Percentiles rank a stretch among this genome's conserved stretches.
These are phyloP conservation scores for Luvunga scandens DNA, from an alignment of 345 rosid genomes.

Conservation along the genomic window DNA sequence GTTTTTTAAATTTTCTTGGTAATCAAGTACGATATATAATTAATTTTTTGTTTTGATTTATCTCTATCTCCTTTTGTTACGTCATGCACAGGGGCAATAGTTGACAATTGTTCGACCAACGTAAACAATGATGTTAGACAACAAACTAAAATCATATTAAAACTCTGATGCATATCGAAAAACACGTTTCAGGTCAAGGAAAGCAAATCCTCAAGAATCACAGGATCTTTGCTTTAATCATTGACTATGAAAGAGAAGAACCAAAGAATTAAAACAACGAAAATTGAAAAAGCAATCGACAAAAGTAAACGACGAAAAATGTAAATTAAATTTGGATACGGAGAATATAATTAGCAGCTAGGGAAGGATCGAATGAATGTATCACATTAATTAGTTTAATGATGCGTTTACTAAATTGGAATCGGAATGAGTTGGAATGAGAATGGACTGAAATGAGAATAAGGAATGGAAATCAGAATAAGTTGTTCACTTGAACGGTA, in stretches of 20 bases:
- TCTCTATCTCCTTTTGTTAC: not conserved
- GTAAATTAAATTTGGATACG: not conserved
- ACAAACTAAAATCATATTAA: not conserved
- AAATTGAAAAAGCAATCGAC: not conserved
- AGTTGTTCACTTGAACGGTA: too few species aligned
- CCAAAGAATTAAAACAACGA: not conserved
- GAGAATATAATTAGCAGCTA: too few species aligned
- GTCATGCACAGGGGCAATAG: not conserved
- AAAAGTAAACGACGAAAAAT: not conserved
- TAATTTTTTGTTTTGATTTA: too few species aligned
- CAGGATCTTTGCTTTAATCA: not conserved
- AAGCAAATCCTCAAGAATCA: not conserved
- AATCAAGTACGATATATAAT: too few species aligned
- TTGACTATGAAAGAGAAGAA: not conserved
- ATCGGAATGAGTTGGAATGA: too few species aligned
- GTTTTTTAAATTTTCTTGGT: too few species aligned
- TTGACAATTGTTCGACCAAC: not conserved
- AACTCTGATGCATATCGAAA: not conserved
- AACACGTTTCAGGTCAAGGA: not conserved
- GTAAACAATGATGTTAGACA: not conserved
- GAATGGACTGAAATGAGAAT: too few species aligned
- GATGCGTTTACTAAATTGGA: too few species aligned
- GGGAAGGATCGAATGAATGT: too few species aligned
- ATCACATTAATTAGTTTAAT: too few species aligned
- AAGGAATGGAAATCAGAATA: too few species aligned